Percentiles rank a stretch among this genome's conserved stretches.
Conservation (phyloP, 305 asterid species). For the Striga hermonthica region DNA sequence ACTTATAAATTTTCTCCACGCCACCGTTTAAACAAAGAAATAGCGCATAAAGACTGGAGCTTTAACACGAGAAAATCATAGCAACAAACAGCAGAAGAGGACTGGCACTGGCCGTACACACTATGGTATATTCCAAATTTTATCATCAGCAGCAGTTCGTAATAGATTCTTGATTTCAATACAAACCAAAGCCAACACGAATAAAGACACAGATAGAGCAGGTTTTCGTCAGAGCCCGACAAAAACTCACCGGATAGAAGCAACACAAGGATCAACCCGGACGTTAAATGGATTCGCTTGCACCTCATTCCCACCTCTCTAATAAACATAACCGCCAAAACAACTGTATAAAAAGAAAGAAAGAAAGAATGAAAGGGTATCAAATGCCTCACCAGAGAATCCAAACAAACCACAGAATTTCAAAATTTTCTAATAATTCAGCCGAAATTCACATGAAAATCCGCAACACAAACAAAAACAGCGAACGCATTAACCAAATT, state of each 20-base stretch:
- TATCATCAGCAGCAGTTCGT: slow-evolving; percentile 16
- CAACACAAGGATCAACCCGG: slow-evolving; percentile 44
- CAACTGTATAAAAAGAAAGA: slow-evolving; percentile 24
- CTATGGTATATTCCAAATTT: slow-evolving; percentile 7
- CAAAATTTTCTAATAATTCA: slow-evolving; percentile 18
- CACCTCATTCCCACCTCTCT: slow-evolving; percentile 43
- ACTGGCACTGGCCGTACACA: slow-evolving; percentile 2
- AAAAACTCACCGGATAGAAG: slow-evolving; percentile 55
- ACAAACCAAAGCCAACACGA: slow-evolving; percentile 21
- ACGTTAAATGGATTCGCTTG: slow-evolving; percentile 34
- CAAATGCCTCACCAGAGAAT: slow-evolving; percentile 19
- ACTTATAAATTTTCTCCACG: neutral
- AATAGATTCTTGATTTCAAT: slow-evolving; percentile 11
- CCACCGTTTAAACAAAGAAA: slow-evolving; percentile 10
- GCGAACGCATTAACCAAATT: slow-evolving; percentile 29
- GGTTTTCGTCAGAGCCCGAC: slow-evolving; percentile 15
- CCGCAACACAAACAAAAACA: slow-evolving; percentile 25
- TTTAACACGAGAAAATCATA: too few relatives aligned
- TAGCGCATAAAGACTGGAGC: too few relatives aligned
- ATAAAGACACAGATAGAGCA: neutral
- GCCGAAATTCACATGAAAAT: slow-evolving; percentile 18
- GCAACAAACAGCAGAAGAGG: slow-evolving; percentile 10
- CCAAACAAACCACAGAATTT: slow-evolving; percentile 12
- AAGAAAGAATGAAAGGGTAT: neutral
- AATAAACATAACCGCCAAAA: slow-evolving; percentile 23